A percentile compares a stretch with the other conserved stretches of the same genome.
phyloP scores from a whole-genome alignment of 345 rosid genomes.

The Gynandropsis gynandra region DNA sequence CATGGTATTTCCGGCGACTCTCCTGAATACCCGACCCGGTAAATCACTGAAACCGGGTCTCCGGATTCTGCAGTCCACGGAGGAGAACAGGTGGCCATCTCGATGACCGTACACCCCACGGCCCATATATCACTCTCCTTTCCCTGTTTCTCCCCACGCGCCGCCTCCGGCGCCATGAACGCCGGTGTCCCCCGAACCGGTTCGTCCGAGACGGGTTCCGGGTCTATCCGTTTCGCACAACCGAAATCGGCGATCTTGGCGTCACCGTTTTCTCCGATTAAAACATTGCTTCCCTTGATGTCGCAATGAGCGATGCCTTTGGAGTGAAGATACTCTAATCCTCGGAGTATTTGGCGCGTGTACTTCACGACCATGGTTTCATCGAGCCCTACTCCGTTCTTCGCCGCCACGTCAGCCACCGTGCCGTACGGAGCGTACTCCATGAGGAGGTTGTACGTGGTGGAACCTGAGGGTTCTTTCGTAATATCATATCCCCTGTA shows the following conservation, averaged over 20 bases:
- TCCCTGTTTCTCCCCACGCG: slow-evolving; percentile 76
- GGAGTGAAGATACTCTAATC: slow-evolving; percentile 52
- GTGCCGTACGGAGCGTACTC: slow-evolving; percentile 62
- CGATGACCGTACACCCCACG: slow-evolving; percentile 69
- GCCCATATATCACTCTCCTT: slow-evolving; percentile 56
- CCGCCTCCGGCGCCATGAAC: slow-evolving; percentile 85
- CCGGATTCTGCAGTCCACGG: slow-evolving; percentile 34
- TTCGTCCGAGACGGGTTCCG: slow-evolving; percentile 12
- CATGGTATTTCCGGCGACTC: slow-evolving; percentile 44
- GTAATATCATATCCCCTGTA: slow-evolving; percentile 54
- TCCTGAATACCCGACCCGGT: slow-evolving; percentile 40
- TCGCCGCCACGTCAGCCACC: slow-evolving; percentile 30
- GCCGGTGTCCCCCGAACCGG: slow-evolving; percentile 53
- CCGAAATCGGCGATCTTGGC: slow-evolving; percentile 72
- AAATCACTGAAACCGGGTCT: slow-evolving; percentile 38
- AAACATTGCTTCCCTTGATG: slow-evolving; percentile 57
- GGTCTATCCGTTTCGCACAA: slow-evolving; percentile 42
- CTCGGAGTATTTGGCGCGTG: slow-evolving; percentile 49
- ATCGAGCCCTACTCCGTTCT: slow-evolving; percentile 34
- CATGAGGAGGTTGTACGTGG: slow-evolving; percentile 51
- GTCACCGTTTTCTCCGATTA: slow-evolving; percentile 41
- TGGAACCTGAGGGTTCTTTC: slow-evolving; percentile 23
- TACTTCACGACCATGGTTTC: slow-evolving; percentile 36
- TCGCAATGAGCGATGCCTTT: slow-evolving; percentile 65
- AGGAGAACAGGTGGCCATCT: slow-evolving; percentile 58